Evolutionary conservation across 208 protist species (phyloP).

Genomic region (Leishmania guyanensis): DNA sequence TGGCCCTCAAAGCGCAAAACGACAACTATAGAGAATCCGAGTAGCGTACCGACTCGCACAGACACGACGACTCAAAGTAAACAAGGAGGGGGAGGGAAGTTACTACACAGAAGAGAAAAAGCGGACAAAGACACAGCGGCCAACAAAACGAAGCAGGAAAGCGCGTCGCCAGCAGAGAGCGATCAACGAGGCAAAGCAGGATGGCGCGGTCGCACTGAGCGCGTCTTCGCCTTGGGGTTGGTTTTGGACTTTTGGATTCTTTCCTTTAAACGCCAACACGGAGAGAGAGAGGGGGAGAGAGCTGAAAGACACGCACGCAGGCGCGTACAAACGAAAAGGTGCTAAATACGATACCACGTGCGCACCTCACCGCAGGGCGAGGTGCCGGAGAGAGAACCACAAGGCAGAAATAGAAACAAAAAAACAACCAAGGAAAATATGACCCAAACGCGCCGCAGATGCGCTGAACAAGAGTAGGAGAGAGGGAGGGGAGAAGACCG

Average conservation of each 20-base stretch:
- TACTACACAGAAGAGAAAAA: not conserved
- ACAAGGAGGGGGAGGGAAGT: not conserved
- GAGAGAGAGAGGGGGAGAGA: not conserved
- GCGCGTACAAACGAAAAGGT: not conserved
- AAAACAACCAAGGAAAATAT: not conserved
- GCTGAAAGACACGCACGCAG: not conserved
- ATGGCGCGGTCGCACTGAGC: not conserved
- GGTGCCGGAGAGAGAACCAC: too few species aligned
- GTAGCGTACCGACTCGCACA: not conserved
- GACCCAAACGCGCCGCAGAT: not conserved
- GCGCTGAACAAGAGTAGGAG: not conserved
- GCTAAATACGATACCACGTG: not conserved
- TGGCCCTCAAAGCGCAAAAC: not conserved
- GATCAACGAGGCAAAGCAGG: not conserved
- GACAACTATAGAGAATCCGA: not conserved
- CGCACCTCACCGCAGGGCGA: not conserved
- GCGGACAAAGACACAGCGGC: not conserved
- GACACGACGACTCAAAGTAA: not conserved
- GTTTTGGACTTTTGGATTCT: not conserved
- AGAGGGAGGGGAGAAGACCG: not conserved
- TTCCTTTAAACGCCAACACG: not conserved
- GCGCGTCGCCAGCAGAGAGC: not conserved
- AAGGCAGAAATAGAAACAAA: not conserved
- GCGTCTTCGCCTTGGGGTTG: not conserved
- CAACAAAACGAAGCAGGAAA: not conserved